A percentile compares a stretch with the other conserved stretches of the same genome.
Conservation (phyloP, 2,329 filamentous ascomycete genomes). For the Colletotrichum aenigma region DNA sequence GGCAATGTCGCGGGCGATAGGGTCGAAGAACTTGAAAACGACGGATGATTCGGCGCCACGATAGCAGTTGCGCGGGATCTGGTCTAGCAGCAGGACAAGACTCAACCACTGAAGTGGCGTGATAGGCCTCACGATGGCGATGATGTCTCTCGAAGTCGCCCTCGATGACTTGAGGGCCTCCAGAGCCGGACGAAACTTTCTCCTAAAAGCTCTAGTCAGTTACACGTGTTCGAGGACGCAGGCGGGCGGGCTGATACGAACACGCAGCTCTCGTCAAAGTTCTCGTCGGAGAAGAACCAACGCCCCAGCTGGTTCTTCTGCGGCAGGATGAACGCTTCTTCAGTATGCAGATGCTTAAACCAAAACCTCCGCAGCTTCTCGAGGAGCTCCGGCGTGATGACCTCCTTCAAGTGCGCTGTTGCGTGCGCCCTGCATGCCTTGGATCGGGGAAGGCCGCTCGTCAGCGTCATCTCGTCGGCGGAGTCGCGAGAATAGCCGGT, state of each 20-base stretch:
- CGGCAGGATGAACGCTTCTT: conserved; percentile 30
- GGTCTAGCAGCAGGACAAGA: conserved; percentile 64
- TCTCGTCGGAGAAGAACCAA: conserved; percentile 38
- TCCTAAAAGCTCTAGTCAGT: conserved; percentile 21
- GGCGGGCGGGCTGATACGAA: background rate
- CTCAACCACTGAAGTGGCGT: conserved; percentile 46
- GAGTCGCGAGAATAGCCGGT: background rate
- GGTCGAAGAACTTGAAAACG: conserved; percentile 61
- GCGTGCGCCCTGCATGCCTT: conserved; percentile 12
- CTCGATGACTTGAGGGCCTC: conserved; percentile 33
- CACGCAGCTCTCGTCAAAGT: conserved; percentile 40
- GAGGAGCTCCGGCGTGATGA: conserved; percentile 33
- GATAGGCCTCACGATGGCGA: conserved; percentile 28
- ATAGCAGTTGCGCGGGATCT: conserved; percentile 66
- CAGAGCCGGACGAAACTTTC: conserved; percentile 34
- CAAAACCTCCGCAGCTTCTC: conserved; percentile 38
- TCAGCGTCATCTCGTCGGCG: background rate
- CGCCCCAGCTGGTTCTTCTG: conserved; percentile 27
- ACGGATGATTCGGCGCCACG: conserved; percentile 48
- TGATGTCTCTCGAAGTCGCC: conserved; percentile 30
- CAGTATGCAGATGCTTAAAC: conserved; percentile 37
- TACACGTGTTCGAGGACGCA: background rate
- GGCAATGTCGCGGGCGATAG: conserved; percentile 51
- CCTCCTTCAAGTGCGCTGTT: conserved; percentile 8
- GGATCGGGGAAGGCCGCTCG: conserved; percentile 1